These are phyloP conservation scores for Flaveria robusta DNA, from an alignment of 129 eudicot species.

Conservation along the genomic window DNA sequence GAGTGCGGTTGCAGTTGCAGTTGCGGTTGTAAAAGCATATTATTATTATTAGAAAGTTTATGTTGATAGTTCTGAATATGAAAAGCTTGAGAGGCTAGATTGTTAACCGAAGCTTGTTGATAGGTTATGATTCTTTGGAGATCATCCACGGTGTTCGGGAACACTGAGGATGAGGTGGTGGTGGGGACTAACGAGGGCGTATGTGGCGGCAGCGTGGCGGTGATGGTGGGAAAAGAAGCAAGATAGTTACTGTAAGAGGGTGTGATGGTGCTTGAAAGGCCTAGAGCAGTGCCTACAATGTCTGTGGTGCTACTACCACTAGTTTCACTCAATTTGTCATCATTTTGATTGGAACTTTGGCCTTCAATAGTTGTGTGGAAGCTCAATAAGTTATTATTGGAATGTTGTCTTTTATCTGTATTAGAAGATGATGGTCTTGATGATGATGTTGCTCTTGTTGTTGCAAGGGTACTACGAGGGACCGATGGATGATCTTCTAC, in stretches of 20 bases:
- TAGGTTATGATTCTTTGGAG: conserved; percentile 59
- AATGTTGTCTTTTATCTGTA: conserved; percentile 19
- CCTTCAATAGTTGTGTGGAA: neutral
- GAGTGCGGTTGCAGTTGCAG: conserved; percentile 26
- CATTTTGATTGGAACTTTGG: conserved; percentile 33
- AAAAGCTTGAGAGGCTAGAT: conserved; percentile 26
- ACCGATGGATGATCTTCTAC: conserved; percentile 85
- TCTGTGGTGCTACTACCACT: conserved; percentile 53
- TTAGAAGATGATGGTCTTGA: conserved; percentile 34
- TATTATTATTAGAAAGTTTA: conserved; percentile 27
- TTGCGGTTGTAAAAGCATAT: conserved; percentile 26
- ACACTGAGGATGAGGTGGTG: conserved; percentile 21
- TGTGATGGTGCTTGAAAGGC: conserved; percentile 43
- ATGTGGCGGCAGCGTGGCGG: conserved; percentile 27
- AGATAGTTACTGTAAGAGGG: conserved; percentile 31
- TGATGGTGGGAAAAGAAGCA: conserved; percentile 35
- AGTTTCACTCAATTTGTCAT: conserved; percentile 49
- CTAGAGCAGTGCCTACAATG: conserved; percentile 48
- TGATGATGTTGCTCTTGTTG: conserved; percentile 51
- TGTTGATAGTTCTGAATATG: conserved; percentile 37
- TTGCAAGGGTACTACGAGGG: conserved; percentile 60
- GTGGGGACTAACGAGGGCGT: conserved; percentile 23
- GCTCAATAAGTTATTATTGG: conserved; percentile 12
- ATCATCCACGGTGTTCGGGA: conserved; percentile 39
- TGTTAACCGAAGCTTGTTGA: conserved; percentile 52